Conservation (phyloP, 306 rosid genomes). For the Prunus fruticosa region DNA sequence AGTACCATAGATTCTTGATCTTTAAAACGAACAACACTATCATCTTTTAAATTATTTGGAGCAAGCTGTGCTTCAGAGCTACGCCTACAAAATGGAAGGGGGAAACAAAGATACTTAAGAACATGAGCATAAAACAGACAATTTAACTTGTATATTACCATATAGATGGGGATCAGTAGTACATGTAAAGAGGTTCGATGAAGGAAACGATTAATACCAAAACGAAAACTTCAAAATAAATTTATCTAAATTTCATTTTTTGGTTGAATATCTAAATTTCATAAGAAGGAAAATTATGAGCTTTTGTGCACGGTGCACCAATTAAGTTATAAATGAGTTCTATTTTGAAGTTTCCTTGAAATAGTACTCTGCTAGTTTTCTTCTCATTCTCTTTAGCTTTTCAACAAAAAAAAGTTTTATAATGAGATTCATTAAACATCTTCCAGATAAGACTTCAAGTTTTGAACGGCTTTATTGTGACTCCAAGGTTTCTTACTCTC, state of each 20-base stretch:
- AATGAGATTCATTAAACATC: neutral
- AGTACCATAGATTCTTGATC: constrained; percentile 73
- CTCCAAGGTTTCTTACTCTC: neutral
- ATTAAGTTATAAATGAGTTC: neutral
- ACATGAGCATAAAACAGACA: neutral
- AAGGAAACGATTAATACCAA: neutral
- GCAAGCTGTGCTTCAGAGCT: constrained; percentile 40
- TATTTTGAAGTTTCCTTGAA: neutral
- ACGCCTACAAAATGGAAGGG: constrained; percentile 34
- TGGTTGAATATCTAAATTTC: neutral
- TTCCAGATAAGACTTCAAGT: neutral
- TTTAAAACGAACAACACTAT: constrained; percentile 38
- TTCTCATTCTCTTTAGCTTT: neutral
- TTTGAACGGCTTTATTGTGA: neutral
- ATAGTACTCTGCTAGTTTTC: neutral
- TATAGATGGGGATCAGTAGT: neutral
- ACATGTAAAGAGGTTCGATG: neutral
- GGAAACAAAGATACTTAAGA: neutral
- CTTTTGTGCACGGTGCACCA: neutral
- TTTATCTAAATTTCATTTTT: no score
- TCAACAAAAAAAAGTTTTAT: neutral
- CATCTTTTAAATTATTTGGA: constrained; percentile 47
- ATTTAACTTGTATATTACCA: neutral
- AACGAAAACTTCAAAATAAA: neutral
- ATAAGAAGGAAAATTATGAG: neutral